phyloP scores from a whole-genome alignment of 2,329 filamentous ascomycete species.

The Fusarium sp. region DNA sequence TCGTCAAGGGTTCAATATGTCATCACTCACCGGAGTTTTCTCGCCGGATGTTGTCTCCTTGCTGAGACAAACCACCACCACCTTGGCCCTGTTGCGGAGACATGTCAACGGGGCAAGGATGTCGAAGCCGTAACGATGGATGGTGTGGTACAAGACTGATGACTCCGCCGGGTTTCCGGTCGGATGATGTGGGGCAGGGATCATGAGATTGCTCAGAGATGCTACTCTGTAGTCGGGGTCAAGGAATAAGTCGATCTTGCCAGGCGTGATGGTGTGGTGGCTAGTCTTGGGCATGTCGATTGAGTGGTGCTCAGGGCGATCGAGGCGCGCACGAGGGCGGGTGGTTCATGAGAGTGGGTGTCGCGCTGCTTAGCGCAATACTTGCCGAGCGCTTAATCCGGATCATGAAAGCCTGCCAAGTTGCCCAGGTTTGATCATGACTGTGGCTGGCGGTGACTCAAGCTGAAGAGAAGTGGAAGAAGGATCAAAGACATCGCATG shows the following conservation, averaged over 20 bases:
- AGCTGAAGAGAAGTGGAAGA: slow-evolving; percentile 9
- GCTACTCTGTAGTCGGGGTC: slow-evolving; percentile 33
- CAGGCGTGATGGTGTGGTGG: slow-evolving; percentile 39
- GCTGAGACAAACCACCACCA: slow-evolving; percentile 7
- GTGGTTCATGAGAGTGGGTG: slow-evolving; percentile 32
- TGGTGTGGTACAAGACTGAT: slow-evolving; percentile 40
- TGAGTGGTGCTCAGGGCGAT: slow-evolving; percentile 27
- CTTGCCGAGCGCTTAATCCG: slow-evolving; percentile 36
- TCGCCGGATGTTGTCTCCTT: slow-evolving; percentile 24
- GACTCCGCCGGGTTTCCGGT: slow-evolving; percentile 33
- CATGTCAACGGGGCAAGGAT: slow-evolving; percentile 35
- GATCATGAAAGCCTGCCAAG: slow-evolving; percentile 9
- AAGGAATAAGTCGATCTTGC: slow-evolving; percentile 42
- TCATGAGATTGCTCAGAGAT: slow-evolving; percentile 46
- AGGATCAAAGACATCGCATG: slow-evolving; percentile 21
- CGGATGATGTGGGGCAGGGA: slow-evolving; percentile 48
- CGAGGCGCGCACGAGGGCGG: slow-evolving; percentile 34
- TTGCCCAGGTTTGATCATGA: slow-evolving; percentile 19
- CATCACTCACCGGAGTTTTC: slow-evolving; percentile 36
- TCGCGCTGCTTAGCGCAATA: slow-evolving; percentile 32
- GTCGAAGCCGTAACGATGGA: slow-evolving; percentile 27
- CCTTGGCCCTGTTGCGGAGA: slow-evolving; percentile 22
- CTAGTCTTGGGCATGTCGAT: slow-evolving; percentile 22
- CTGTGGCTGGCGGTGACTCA: slow-evolving; percentile 17
- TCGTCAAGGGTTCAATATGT: slow-evolving; percentile 6